These are phyloP conservation scores for Yamadazyma phyllophila DNA, from an alignment of 805 yeast species.

Conservation along the genomic window DNA sequence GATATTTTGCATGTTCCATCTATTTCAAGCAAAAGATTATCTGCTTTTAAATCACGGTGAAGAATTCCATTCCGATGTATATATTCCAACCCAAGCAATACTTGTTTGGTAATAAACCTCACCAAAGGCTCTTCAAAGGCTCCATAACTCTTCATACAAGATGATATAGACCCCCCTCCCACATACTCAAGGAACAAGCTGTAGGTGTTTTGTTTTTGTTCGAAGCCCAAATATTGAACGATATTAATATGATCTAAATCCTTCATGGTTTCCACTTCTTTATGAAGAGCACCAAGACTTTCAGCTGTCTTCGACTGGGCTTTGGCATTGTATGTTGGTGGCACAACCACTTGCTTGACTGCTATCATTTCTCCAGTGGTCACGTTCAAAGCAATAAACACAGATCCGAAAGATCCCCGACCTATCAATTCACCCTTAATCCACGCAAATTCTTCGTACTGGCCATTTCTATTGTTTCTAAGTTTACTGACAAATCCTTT, in stretches of 20 bases:
- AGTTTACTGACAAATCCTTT: constrained; percentile 65
- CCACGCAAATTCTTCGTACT: constrained; percentile 90
- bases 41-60: constrained; percentile 94
- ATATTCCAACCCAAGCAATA: constrained; percentile 81
- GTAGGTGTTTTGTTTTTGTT: constrained; percentile 67
- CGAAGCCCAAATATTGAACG: constrained; percentile 95
- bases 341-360: constrained; percentile 86
- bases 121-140: constrained; percentile 78
- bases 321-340: constrained; percentile 25
- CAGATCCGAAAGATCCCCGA: constrained; percentile 94
- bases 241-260: constrained; percentile 92
- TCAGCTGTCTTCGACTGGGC: constrained; percentile 46
- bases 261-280: constrained; percentile 91
- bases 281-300: constrained; percentile 76
- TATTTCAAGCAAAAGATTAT: constrained; percentile 78
- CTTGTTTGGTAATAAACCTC: constrained; percentile 71
- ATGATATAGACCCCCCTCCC: constrained; percentile 96
- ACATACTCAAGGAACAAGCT: constrained; percentile 92
- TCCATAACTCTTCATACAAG: constrained; percentile 78
- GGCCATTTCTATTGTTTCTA: constrained; percentile 58
- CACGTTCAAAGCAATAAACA: constrained; percentile 84
- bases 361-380: constrained; percentile 99
- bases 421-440: constrained; percentile 96
- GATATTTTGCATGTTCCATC: constrained; percentile 95
- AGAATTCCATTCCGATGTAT: constrained; percentile 83